Base-by-base conservation (phyloP, 139 green algal genomes). In the Chlorokybus atmophyticus region DNA sequence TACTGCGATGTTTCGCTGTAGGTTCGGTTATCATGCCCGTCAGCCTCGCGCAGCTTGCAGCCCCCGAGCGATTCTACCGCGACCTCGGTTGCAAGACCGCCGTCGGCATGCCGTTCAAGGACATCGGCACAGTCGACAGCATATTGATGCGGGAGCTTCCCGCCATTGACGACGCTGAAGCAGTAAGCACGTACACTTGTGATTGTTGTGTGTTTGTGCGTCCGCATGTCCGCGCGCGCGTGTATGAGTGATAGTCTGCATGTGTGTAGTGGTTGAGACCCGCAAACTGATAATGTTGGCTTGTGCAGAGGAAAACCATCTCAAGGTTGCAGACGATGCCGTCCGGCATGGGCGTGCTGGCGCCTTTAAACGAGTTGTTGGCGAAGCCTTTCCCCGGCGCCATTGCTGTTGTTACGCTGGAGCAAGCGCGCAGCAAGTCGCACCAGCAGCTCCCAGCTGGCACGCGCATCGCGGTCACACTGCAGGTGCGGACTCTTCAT, bases 101-200 rank as follows among this genome's bases (percentile, higher is more conserved):
- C 2, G 87, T 99, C 58, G 91, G 91, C 53, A 95, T 99, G 86
- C 91, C 91, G 7, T 96, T 99, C 82, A 96, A 95, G 72, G 62
- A 67, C 27, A 44, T 10, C 35, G 88, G 88, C 40, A 94, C 90
- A 26, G 74, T 71, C 0, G 91, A 98, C 77, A 84, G 75, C 28
- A 71, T 98, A 48, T 60, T 94, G 32, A 76, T 98, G 79, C 66
- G 70, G 35, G 59, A 90, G 62, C 8, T 68, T 10, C 68, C 73
- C 8, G 0, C 50, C 14, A 25, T 40, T 4, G 48, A 55, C 14
- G 55, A 79, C 53, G 51, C 52, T 27, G 60, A 72, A 32, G 62
- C 52, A 3, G 61, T 69, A 38, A 68, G 60, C 50, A 26, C 25
- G 25, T 14, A 8, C 47, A 10, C 47, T 29, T 31, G 8, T 54